Conservation (phyloP, 345 rosid species). For the Ricinus communis region DNA sequence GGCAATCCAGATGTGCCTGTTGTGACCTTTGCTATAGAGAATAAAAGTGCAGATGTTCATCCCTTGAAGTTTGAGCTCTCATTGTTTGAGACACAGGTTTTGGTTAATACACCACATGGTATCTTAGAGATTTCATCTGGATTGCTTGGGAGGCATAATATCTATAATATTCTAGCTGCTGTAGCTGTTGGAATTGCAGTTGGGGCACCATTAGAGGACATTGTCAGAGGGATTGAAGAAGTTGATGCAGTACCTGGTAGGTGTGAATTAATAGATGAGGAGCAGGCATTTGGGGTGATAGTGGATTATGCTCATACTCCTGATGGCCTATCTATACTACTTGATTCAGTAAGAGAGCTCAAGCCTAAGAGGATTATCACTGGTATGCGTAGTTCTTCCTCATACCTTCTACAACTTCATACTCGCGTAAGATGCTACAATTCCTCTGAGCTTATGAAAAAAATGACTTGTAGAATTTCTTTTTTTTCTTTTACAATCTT, state of each 20-base stretch:
- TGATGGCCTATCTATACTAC: constrained; percentile 76
- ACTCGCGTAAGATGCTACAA: background rate
- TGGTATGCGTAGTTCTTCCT: constrained; percentile 43
- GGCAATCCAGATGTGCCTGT: constrained; percentile 81
- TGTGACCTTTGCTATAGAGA: constrained; percentile 85
- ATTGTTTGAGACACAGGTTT: constrained; percentile 84
- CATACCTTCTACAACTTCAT: background rate
- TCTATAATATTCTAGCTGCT: constrained; percentile 88
- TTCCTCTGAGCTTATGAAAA: background rate
- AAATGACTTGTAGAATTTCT: background rate
- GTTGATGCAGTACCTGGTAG: constrained; percentile 94
- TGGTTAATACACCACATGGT: constrained; percentile 87
- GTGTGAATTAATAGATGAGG: constrained; percentile 91
- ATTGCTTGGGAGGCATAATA: constrained; percentile 78
- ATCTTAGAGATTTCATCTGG: constrained; percentile 90
- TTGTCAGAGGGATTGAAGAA: constrained; percentile 94
- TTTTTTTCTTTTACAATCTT: background rate
- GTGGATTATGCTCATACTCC: constrained; percentile 87
- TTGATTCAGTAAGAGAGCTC: constrained; percentile 89
- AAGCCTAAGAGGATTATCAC: constrained; percentile 79
- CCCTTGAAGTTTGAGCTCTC: constrained; percentile 87
- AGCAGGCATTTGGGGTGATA: constrained; percentile 90
- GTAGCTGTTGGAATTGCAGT: constrained; percentile 95
- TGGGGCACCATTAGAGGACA: constrained; percentile 89
- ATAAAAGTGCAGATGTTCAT: constrained; percentile 82